These are phyloP conservation scores for Globisporangium spiculum DNA, from an alignment of 352 stramenopile species.

Conservation along the genomic window DNA sequence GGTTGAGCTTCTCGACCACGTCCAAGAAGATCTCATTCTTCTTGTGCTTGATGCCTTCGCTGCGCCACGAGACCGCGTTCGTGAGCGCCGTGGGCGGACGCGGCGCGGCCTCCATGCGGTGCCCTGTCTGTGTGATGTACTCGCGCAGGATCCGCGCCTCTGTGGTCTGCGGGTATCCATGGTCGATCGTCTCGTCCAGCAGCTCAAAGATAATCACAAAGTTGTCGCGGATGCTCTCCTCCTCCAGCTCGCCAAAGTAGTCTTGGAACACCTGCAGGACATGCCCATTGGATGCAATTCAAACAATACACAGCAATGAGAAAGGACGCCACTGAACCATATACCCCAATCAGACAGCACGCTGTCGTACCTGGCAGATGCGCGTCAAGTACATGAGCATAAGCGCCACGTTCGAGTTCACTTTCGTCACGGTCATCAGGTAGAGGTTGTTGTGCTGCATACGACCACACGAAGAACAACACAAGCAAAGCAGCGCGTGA, in stretches of 20 bases:
- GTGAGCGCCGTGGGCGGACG: conserved; percentile 95
- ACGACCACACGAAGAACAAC: background rate
- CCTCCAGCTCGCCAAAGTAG: conserved; percentile 99
- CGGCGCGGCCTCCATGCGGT: conserved; percentile 90
- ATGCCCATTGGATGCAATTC: background rate
- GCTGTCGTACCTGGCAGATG: conserved; percentile 58
- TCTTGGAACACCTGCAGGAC: conserved; percentile 94
- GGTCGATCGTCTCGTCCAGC: conserved; percentile 99
- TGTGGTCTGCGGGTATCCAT: conserved; percentile 97
- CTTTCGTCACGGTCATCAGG: conserved; percentile 97
- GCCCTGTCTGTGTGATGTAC: conserved; percentile 98
- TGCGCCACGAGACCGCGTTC: conserved; percentile 98
- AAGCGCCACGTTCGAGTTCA: conserved; percentile 98
- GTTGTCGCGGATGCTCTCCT: conserved; percentile 99
- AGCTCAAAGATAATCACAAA: conserved; percentile 99
- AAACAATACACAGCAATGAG: background rate
- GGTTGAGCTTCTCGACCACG: conserved; percentile 98
- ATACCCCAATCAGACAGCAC: background rate
- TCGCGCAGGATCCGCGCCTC: conserved; percentile 86
- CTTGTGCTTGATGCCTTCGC: conserved; percentile 99
- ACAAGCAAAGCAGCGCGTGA: too few species aligned
- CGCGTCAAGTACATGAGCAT: conserved; percentile 94
- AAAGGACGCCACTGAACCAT: background rate
- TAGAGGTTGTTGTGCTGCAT: conserved; percentile 98
- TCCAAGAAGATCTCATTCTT: conserved; percentile 99